A percentile compares a stretch with the other conserved stretches of the same genome.
These are phyloP conservation scores for Cladophialophora bantiana DNA, from an alignment of 2,329 filamentous ascomycete genomes.

Conservation along the genomic window DNA sequence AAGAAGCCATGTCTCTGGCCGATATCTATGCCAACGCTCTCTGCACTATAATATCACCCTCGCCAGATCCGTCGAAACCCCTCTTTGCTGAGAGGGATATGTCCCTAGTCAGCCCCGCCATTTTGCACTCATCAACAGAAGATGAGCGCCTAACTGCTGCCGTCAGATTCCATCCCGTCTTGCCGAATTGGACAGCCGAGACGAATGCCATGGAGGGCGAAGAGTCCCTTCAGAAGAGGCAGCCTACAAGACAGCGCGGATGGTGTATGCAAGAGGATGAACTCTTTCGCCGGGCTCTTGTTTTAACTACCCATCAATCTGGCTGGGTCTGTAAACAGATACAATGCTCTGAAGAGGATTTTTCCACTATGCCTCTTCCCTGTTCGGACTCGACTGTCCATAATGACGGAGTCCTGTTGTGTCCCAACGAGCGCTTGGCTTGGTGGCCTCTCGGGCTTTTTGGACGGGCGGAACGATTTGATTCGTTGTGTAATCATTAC, in stretches of 20 bases:
- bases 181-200: conserved; percentile 22
- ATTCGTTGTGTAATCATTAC: no score
- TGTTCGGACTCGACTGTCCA: background rate
- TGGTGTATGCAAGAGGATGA: conserved; percentile 10
- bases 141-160: no score
- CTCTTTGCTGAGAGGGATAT: background rate
- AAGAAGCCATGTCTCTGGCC: conserved; percentile 40
- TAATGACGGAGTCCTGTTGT: background rate
- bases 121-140: background rate
- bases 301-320: background rate
- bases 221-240: background rate
- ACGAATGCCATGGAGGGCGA: conserved; percentile 14
- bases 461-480: no score
- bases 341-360: no score
- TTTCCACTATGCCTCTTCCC: no score
- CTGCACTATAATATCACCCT: conserved; percentile 40
- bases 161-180: background rate
- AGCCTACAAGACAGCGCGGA: background rate
- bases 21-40: conserved; percentile 40
- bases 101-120: background rate
- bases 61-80: background rate
- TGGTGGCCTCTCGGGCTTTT: no score
- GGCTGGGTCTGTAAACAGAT: no score
- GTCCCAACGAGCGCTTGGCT: no score
- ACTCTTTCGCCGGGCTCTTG: conserved; percentile 4